Evolutionary conservation across 225 moss, liverwort and hornwort species (phyloP).

Genomic region (Marchantia polymorpha): DNA sequence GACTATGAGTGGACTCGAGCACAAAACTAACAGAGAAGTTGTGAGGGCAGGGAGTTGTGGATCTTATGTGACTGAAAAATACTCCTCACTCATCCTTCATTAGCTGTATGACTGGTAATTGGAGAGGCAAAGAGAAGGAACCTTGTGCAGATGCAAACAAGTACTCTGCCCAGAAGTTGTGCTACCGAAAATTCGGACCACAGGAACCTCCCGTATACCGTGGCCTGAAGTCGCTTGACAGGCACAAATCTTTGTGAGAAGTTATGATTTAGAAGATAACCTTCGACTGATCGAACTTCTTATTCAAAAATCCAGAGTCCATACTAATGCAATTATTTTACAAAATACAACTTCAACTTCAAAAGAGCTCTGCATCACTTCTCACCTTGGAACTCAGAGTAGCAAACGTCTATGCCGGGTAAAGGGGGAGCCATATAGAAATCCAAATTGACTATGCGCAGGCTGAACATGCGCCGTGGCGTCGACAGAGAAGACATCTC

Average conservation of each 20-base stretch:
- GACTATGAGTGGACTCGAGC: neutral
- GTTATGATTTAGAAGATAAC: neutral
- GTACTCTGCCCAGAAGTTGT: slow-evolving; percentile 90
- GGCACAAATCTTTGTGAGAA: neutral
- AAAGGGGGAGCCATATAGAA: slow-evolving; percentile 80
- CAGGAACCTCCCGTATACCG: slow-evolving; percentile 75
- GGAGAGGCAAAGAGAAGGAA: slow-evolving; percentile 20
- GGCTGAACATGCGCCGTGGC: slow-evolving; percentile 66
- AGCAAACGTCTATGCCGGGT: slow-evolving; percentile 84
- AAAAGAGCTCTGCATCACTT: neutral
- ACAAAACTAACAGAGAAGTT: neutral
- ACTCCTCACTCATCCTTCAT: neutral
- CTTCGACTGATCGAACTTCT: neutral
- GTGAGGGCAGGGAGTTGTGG: neutral
- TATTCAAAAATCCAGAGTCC: neutral
- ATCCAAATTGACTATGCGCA: slow-evolving; percentile 89
- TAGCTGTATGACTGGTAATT: neutral
- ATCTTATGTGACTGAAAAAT: neutral
- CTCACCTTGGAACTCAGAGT: slow-evolving; percentile 96
- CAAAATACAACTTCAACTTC: neutral
- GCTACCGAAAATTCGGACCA: slow-evolving; percentile 87
- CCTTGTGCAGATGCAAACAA: slow-evolving; percentile 94
- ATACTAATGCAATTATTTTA: neutral
- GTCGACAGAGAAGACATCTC: neutral
- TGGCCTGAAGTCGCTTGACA: slow-evolving; percentile 49